A percentile compares a stretch with the other conserved stretches of the same genome.
phyloP scores from a whole-genome alignment of 1,139 yeast genomes.

The Blastobotrys aristatus region DNA sequence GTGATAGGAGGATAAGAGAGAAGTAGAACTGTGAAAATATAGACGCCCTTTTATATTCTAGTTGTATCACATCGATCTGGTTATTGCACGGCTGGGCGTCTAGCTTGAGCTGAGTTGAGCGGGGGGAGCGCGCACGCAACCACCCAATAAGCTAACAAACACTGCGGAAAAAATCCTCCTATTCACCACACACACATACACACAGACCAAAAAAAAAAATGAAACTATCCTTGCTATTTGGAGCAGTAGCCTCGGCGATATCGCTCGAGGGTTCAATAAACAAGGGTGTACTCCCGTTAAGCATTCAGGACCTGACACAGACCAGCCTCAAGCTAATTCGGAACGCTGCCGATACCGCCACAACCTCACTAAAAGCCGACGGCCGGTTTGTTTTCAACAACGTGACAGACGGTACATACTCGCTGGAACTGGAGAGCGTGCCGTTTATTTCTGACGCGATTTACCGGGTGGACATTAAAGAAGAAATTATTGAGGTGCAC shows the following conservation, averaged over 20 bases:
- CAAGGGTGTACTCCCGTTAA: background rate
- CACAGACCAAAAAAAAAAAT: background rate
- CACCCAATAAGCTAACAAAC: too few relatives aligned
- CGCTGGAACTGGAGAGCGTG: slow-evolving; percentile 20
- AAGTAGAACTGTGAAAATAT: too few relatives aligned
- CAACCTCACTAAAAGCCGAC: slow-evolving; percentile 2
- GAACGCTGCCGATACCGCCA: background rate
- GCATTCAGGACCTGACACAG: slow-evolving; percentile 5
- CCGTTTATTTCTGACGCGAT: slow-evolving; percentile 15
- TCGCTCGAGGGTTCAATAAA: slow-evolving; percentile 8
- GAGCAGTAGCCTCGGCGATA: background rate
- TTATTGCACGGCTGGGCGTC: too few relatives aligned
- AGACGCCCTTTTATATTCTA: too few relatives aligned
- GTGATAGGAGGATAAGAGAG: too few relatives aligned
- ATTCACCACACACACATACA: background rate
- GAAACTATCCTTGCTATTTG: background rate
- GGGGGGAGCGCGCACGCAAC: too few relatives aligned
- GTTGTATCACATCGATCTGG: too few relatives aligned
- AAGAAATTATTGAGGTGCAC: slow-evolving; percentile 23
- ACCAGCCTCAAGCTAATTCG: slow-evolving; percentile 5
- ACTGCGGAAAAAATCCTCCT: too few relatives aligned
- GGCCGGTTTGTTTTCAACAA: slow-evolving; percentile 28
- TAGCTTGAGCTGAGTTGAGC: too few relatives aligned
- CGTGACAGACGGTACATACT: slow-evolving; percentile 27
- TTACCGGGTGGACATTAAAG: slow-evolving; percentile 28